Conservation (phyloP, 345 rosid genomes). For the Arabidopsis suecica region DNA sequence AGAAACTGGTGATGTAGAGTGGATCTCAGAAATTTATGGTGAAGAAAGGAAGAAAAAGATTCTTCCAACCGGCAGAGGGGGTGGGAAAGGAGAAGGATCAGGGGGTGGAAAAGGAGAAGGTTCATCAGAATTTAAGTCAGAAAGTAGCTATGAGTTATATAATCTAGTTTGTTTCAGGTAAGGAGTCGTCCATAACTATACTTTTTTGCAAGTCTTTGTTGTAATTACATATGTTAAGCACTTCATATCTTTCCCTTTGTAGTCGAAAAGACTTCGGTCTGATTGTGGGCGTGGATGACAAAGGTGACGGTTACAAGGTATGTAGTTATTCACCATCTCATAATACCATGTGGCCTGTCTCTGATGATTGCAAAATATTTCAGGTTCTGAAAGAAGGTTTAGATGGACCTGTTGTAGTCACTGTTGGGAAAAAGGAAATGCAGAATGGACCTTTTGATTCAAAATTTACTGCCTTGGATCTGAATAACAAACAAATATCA, state of each 20-base stretch:
- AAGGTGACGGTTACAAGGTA: slow-evolving; percentile 87
- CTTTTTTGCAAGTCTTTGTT: slow-evolving; percentile 19
- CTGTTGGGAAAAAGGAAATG: slow-evolving; percentile 57
- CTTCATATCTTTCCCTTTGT: slow-evolving; percentile 47
- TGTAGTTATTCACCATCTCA: slow-evolving; percentile 19
- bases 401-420: slow-evolving; percentile 64
- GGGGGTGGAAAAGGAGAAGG: slow-evolving; percentile 55
- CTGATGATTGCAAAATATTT: slow-evolving; percentile 41
- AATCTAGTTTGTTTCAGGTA: slow-evolving; percentile 88
- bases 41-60: slow-evolving; percentile 62
- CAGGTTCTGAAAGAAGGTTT: slow-evolving; percentile 86
- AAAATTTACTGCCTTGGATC: slow-evolving; percentile 81
- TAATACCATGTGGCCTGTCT: slow-evolving; percentile 8
- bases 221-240: slow-evolving; percentile 23
- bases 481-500: slow-evolving; percentile 62
- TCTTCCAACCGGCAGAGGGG: slow-evolving; percentile 55
- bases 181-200: slow-evolving; percentile 37
- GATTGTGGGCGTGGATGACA: slow-evolving; percentile 76
- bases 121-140: slow-evolving; percentile 56
- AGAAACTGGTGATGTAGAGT: slow-evolving; percentile 72
- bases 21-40: slow-evolving; percentile 94
- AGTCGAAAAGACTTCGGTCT: slow-evolving; percentile 95
- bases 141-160: slow-evolving; percentile 56
- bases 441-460: slow-evolving; percentile 70
- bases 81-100: slow-evolving; percentile 70